Conservation (phyloP, 1,139 yeast species). For the Geotrichum phurueaensis region DNA sequence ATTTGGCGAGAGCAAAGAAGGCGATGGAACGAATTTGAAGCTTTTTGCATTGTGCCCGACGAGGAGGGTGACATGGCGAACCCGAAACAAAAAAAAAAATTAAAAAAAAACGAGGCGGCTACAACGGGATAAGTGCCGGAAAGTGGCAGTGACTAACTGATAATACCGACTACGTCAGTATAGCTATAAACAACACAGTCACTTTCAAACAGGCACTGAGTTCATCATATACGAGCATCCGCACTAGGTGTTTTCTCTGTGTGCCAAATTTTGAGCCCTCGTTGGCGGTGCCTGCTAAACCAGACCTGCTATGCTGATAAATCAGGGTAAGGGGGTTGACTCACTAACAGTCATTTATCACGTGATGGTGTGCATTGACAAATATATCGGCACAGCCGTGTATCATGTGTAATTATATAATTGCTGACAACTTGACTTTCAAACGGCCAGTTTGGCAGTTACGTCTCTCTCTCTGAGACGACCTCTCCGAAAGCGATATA, state of each 20-base stretch:
- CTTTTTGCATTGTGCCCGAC: background rate
- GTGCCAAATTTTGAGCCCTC: too few relatives aligned
- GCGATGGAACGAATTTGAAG: conserved; percentile 2
- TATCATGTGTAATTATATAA: background rate
- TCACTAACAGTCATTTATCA: background rate
- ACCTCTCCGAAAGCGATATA: background rate
- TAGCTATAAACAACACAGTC: too few relatives aligned
- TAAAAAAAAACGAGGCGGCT: too few relatives aligned
- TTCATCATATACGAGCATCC: too few relatives aligned
- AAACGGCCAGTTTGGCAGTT: background rate
- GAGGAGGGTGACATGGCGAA: background rate
- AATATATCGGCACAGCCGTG: background rate
- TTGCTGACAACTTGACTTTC: background rate
- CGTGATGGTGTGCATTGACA: background rate
- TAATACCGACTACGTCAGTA: background rate
- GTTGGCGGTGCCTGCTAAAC: background rate
- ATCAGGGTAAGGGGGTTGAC: background rate
- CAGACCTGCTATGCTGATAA: too few relatives aligned
- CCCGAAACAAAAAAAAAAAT: background rate
- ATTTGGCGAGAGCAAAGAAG: background rate
- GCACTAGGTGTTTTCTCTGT: too few relatives aligned
- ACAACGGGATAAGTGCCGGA: background rate
- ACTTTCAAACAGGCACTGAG: too few relatives aligned
- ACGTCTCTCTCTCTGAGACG: background rate
- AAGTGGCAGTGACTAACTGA: too few relatives aligned